Percentiles rank a stretch among this genome's conserved stretches.
Evolutionary conservation across 495 filamentous ascomycete genomes (phyloP).

Genomic region (Penicillium steckii): DNA sequence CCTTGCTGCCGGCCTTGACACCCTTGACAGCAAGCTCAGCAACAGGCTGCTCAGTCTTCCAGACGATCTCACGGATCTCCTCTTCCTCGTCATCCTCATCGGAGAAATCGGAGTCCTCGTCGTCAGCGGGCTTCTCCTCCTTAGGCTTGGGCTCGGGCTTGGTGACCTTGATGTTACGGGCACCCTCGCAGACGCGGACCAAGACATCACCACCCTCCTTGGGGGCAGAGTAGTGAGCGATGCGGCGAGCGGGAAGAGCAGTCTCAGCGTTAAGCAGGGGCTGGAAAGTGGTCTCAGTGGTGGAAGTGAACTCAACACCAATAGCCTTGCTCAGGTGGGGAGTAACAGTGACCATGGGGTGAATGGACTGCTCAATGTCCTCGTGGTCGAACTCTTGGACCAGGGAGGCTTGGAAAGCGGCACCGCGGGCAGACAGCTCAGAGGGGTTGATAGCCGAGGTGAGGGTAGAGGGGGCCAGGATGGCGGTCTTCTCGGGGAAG

Average conservation of each 20-base stretch:
- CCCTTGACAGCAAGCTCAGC: conserved; percentile 82
- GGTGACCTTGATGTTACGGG: conserved; percentile 83
- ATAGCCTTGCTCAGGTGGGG: conserved; percentile 86
- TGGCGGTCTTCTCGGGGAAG: conserved; percentile 76
- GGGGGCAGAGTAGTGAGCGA: conserved; percentile 69
- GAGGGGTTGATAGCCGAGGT: conserved; percentile 85
- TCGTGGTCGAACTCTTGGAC: conserved; percentile 89
- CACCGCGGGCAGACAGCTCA: conserved; percentile 83
- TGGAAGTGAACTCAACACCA: conserved; percentile 75
- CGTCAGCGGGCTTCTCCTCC: conserved; percentile 58
- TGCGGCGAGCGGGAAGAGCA: conserved; percentile 82
- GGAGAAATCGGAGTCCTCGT: conserved; percentile 65
- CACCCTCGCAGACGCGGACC: conserved; percentile 82
- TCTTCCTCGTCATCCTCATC: conserved; percentile 68
- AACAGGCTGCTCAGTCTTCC: conserved; percentile 80
- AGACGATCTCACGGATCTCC: conserved; percentile 85
- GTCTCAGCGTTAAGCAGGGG: conserved; percentile 81
- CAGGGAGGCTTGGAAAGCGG: conserved; percentile 90
- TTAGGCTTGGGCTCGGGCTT: conserved; percentile 77
- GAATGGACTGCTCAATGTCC: conserved; percentile 93
- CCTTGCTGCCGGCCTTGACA: conserved; percentile 83
- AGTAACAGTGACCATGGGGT: conserved; percentile 91
- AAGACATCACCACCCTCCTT: conserved; percentile 82
- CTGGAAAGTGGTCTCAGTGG: conserved; percentile 64
- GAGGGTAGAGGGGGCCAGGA: conserved; percentile 79